These are phyloP conservation scores for Fagopyrum esculentum DNA, from an alignment of 148 eudicot species.

Conservation along the genomic window DNA sequence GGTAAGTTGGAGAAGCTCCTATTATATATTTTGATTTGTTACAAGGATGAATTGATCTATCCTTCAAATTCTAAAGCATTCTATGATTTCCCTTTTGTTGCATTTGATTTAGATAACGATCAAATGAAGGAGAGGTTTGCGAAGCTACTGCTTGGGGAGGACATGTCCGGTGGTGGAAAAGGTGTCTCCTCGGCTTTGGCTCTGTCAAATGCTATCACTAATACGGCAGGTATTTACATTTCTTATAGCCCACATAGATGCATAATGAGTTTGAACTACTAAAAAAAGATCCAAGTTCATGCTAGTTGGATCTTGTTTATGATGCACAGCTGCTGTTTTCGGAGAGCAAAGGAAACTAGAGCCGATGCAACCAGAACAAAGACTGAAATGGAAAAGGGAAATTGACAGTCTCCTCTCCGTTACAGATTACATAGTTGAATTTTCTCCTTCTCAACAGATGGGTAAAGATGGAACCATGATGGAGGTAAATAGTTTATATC, in stretches of 20 bases:
- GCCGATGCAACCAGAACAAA: slow-evolving; percentile 68
- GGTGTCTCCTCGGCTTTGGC: slow-evolving; percentile 64
- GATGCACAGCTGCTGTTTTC: slow-evolving; percentile 66
- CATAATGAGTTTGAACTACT: background rate
- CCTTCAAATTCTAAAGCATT: no score
- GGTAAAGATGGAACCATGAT: slow-evolving; percentile 58
- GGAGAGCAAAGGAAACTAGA: slow-evolving; percentile 65
- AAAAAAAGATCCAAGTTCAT: background rate
- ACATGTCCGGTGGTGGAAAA: slow-evolving; percentile 67
- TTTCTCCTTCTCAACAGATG: slow-evolving; percentile 64
- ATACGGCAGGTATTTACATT: slow-evolving; percentile 53
- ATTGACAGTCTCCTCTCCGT: slow-evolving; percentile 79
- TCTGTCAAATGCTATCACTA: slow-evolving; percentile 70
- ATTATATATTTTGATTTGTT: no score
- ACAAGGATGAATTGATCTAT: no score
- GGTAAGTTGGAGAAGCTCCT: no score
- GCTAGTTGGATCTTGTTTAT: background rate
- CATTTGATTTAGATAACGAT: slow-evolving; percentile 24
- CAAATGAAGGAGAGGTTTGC: slow-evolving; percentile 52
- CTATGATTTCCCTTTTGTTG: background rate
- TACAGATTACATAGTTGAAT: slow-evolving; percentile 79
- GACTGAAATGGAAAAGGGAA: slow-evolving; percentile 76
- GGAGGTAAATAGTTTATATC: slow-evolving; percentile 45
- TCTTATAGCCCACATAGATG: background rate
- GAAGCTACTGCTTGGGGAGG: slow-evolving; percentile 52